These are phyloP conservation scores for Spathaspora sp. DNA, from an alignment of 1,139 yeast species.

Conservation along the genomic window DNA sequence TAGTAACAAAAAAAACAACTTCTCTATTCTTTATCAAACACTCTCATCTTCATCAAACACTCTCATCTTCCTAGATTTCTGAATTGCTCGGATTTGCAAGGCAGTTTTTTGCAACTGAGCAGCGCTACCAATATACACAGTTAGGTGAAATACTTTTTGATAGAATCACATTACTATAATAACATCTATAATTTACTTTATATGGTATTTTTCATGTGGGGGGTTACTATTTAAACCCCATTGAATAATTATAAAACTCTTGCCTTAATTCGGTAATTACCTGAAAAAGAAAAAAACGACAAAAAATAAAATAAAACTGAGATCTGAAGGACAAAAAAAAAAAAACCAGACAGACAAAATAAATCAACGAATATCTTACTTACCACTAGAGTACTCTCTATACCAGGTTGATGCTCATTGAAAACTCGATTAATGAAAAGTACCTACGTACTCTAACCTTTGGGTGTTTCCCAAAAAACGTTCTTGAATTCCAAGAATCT, in stretches of 20 bases:
- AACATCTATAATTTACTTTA: too few species aligned
- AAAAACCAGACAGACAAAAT: not conserved
- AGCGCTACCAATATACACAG: too few species aligned
- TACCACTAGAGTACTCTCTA: not conserved
- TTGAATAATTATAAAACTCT: not conserved
- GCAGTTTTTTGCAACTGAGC: too few species aligned
- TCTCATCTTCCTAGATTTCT: too few species aligned
- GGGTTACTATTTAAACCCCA: too few species aligned
- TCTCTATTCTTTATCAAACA: too few species aligned
- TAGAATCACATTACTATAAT: not conserved
- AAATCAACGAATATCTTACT: not conserved
- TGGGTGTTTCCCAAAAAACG: slow-evolving; percentile 41
- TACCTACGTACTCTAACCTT: slow-evolving; percentile 30
- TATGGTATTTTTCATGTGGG: too few species aligned
- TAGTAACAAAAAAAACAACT: too few species aligned
- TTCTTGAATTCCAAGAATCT: slow-evolving; percentile 35
- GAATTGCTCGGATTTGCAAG: too few species aligned
- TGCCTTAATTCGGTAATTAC: not conserved
- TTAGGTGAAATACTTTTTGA: too few species aligned
- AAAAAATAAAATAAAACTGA: not conserved
- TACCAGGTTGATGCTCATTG: not conserved
- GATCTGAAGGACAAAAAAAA: not conserved
- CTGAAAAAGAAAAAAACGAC: not conserved
- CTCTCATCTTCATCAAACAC: too few species aligned
- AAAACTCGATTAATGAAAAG: slow-evolving; percentile 20